Evolutionary conservation across 495 filamentous ascomycete species (phyloP).

Genomic region (Cenococcum geophilum): DNA sequence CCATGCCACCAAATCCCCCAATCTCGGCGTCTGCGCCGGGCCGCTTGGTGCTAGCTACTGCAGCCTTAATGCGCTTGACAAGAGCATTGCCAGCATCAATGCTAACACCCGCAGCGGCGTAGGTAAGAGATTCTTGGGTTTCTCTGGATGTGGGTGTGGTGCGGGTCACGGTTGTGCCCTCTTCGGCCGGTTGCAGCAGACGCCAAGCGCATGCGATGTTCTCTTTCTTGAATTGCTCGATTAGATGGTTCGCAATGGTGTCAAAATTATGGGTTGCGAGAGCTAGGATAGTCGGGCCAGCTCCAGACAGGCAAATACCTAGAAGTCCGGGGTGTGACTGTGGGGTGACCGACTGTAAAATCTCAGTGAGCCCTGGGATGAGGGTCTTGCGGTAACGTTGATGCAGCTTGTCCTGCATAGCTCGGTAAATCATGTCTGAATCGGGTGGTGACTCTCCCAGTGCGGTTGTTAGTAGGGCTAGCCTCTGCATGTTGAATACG

Average conservation of each 20-base stretch:
- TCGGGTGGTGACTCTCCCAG: constrained; percentile 85
- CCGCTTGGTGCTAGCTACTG: constrained; percentile 69
- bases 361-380: constrained; percentile 85
- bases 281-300: constrained; percentile 89
- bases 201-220: constrained; percentile 79
- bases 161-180: constrained; percentile 61
- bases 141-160: neutral
- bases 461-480: constrained; percentile 78
- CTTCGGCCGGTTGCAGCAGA: constrained; percentile 78
- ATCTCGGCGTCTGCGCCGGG: constrained; percentile 86
- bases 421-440: constrained; percentile 84
- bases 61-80: constrained; percentile 79
- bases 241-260: constrained; percentile 70
- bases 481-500: constrained; percentile 89
- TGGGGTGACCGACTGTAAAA: constrained; percentile 79
- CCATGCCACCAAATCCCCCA: constrained; percentile 88
- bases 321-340: constrained; percentile 77
- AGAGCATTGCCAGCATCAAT: constrained; percentile 89
- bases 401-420: constrained; percentile 97
- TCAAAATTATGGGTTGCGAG: constrained; percentile 84
- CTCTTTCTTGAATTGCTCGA: constrained; percentile 59
- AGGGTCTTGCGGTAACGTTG: constrained; percentile 86
- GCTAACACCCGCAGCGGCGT: constrained; percentile 87
- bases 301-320: constrained; percentile 88
- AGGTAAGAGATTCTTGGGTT: constrained; percentile 56